phyloP scores from a whole-genome alignment of 2,329 filamentous ascomycete species.

The Penicillium sp. region DNA sequence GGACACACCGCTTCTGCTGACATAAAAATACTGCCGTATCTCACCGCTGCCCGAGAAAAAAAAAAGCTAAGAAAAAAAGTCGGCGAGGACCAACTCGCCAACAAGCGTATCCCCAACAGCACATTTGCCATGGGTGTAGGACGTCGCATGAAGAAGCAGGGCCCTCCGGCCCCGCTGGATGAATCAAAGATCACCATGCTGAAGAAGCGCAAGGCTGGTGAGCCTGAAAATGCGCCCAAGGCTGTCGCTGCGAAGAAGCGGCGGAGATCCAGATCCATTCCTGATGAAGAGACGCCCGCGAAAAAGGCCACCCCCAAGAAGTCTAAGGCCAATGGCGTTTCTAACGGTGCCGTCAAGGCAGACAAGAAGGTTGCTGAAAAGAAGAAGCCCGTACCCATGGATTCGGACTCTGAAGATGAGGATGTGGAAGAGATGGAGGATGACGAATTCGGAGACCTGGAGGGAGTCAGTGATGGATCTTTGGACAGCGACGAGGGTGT shows the following conservation, averaged over 20 bases:
- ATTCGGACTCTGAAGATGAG: conserved; percentile 42
- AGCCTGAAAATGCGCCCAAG: conserved; percentile 57
- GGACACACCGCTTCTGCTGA: conserved; percentile 24
- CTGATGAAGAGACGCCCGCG: conserved; percentile 48
- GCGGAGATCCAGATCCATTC: conserved; percentile 54
- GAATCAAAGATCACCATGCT: conserved; percentile 63
- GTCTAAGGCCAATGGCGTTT: conserved; percentile 38
- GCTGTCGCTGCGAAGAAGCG: conserved; percentile 69
- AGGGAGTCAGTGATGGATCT: conserved; percentile 46
- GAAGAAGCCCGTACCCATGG: conserved; percentile 30
- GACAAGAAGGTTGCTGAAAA: conserved; percentile 29
- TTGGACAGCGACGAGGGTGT: conserved; percentile 55
- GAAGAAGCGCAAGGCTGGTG: conserved; percentile 83
- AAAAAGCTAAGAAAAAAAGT: conserved; percentile 34
- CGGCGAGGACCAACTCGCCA: conserved; percentile 16
- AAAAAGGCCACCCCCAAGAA: conserved; percentile 47
- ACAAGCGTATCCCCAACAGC: conserved; percentile 21
- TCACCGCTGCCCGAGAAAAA: conserved; percentile 35
- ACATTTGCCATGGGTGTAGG: conserved; percentile 76
- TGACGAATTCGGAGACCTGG: conserved; percentile 53
- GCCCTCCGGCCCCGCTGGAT: conserved; percentile 78
- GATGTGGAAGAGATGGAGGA: conserved; percentile 45
- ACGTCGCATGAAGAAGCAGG: conserved; percentile 96
- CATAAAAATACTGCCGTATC: conserved; percentile 26
- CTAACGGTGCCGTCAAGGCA: conserved; percentile 29